A percentile compares a stretch with the other conserved stretches of the same genome.
Evolutionary conservation across 208 protist genomes (phyloP).

Genomic region (Phytomonas sp.): DNA sequence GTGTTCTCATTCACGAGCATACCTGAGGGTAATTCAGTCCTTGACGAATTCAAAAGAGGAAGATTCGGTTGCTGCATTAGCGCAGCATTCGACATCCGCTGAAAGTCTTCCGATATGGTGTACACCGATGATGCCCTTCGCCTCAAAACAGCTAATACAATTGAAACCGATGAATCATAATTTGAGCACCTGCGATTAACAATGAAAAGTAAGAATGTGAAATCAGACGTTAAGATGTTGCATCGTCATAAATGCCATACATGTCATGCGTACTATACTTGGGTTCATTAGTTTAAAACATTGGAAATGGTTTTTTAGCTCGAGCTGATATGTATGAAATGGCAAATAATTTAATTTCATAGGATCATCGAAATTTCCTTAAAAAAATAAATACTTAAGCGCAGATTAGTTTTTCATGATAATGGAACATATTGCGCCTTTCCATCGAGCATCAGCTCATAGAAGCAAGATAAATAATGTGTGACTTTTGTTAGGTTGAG

Average conservation of each 20-base stretch:
- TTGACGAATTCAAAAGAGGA: background rate
- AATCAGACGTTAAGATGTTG: no score
- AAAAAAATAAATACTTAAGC: background rate
- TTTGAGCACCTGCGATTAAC: no score
- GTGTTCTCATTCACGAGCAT: background rate
- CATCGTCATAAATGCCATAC: no score
- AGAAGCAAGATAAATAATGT: background rate
- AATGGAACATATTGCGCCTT: no score
- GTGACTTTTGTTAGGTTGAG: background rate
- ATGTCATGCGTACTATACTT: no score
- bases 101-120: background rate
- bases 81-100: background rate
- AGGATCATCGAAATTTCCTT: background rate
- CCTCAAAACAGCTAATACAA: background rate
- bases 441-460: background rate
- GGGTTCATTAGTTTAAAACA: no score
- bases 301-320: no score
- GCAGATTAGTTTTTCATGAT: no score
- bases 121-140: background rate
- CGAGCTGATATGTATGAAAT: no score
- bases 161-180: no score
- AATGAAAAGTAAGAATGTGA: no score
- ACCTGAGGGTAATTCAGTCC: background rate
- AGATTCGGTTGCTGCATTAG: background rate
- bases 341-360: no score